Conservation (phyloP, 352 stramenopile species). For the Pythium biforme region DNA sequence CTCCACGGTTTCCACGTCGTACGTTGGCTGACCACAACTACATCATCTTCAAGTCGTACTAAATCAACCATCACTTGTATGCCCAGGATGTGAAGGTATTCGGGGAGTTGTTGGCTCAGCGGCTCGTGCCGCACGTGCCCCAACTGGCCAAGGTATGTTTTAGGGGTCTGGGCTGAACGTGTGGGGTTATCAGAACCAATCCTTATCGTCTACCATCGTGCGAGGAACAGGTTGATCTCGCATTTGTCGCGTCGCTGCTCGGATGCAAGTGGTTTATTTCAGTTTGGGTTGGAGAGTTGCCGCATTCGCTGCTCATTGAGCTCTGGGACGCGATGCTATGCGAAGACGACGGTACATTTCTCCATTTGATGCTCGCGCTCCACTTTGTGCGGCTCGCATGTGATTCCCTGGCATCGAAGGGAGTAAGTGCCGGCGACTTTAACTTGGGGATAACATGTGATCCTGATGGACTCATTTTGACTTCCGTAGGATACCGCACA, state of each 20-base stretch:
- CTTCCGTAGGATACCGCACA: conserved; percentile 39
- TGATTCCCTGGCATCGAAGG: conserved; percentile 22
- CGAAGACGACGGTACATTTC: conserved; percentile 45
- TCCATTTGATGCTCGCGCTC: conserved; percentile 62
- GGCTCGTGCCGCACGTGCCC: conserved; percentile 50
- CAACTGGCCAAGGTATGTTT: conserved; percentile 42
- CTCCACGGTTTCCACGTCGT: conserved; percentile 78
- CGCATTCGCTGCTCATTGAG: conserved; percentile 39
- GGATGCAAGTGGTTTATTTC: conserved; percentile 81
- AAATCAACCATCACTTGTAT: not conserved
- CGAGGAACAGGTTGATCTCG: conserved; percentile 42
- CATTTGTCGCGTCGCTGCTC: conserved; percentile 56
- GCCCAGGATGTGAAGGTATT: conserved; percentile 60
- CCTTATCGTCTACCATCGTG: not conserved
- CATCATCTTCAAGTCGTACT: not conserved
- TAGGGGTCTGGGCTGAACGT: not conserved
- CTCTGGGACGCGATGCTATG: conserved; percentile 68
- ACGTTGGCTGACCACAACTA: not conserved
- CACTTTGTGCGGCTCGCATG: conserved; percentile 53
- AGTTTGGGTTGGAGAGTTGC: conserved; percentile 65
- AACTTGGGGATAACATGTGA: not conserved
- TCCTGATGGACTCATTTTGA: not conserved
- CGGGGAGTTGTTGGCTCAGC: conserved; percentile 45
- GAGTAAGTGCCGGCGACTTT: conserved; percentile 10
- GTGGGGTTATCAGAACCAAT: not conserved